phyloP scores from a whole-genome alignment of 805 yeast species.

The Saturnispora besseyi region DNA sequence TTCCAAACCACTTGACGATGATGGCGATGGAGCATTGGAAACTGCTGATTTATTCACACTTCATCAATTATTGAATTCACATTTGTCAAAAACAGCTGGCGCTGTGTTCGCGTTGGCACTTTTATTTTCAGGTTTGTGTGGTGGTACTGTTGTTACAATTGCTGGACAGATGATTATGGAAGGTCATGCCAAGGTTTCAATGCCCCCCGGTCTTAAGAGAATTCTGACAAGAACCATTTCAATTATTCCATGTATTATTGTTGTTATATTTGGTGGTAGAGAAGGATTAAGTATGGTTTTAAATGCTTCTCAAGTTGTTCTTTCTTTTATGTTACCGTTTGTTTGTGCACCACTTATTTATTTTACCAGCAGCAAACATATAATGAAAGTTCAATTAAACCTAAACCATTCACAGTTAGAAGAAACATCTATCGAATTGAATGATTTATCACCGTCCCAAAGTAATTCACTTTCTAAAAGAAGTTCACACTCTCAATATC shows the following conservation, averaged over 20 bases:
- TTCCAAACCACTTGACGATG: conserved; percentile 30
- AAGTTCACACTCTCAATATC: neutral
- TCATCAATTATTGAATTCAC: conserved; percentile 57
- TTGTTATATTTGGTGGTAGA: conserved; percentile 66
- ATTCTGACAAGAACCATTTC: conserved; percentile 77
- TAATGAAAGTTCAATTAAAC: conserved; percentile 25
- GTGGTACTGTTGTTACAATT: conserved; percentile 88
- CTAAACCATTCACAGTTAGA: conserved; percentile 6
- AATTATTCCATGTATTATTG: conserved; percentile 72
- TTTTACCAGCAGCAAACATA: conserved; percentile 57
- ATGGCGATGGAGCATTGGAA: conserved; percentile 50
- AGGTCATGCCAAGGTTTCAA: conserved; percentile 74
- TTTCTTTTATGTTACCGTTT: conserved; percentile 72
- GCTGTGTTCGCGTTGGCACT: conserved; percentile 82
- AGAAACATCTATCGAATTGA: neutral
- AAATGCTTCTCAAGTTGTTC: conserved; percentile 75
- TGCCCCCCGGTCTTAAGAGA: conserved; percentile 76
- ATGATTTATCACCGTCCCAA: neutral
- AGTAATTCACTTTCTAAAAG: neutral
- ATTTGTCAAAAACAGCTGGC: conserved; percentile 81
- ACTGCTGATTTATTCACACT: conserved; percentile 80
- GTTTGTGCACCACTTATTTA: conserved; percentile 83
- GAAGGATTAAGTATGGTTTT: conserved; percentile 69
- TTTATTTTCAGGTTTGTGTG: conserved; percentile 87
- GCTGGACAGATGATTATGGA: conserved; percentile 93